A percentile compares a stretch with the other conserved stretches of the same genome.
These are phyloP conservation scores for Aspergillus haitiensis DNA, from an alignment of 495 filamentous ascomycete genomes.

Conservation along the genomic window DNA sequence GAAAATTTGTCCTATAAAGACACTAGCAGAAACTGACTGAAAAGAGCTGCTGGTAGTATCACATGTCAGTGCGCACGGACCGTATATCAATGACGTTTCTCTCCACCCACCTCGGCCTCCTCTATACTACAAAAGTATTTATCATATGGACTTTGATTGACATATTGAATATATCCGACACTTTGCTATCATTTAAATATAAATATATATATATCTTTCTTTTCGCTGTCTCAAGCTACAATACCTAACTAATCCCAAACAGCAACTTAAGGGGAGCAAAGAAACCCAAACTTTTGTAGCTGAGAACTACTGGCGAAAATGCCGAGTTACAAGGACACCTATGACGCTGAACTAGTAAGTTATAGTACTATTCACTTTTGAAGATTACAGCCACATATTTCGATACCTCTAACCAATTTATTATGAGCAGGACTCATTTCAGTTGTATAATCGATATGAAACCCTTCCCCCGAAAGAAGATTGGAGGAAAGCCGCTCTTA, in stretches of 20 bases:
- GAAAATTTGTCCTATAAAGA: too few species aligned
- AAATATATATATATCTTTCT: too few species aligned
- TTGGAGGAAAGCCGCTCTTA: constrained; percentile 40
- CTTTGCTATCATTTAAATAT: too few species aligned
- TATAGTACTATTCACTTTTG: not conserved
- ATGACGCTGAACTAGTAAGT: not conserved
- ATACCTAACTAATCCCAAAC: too few species aligned
- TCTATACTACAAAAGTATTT: not conserved
- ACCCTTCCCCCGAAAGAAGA: constrained; percentile 33
- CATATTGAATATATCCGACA: too few species aligned
- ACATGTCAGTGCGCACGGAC: constrained; percentile 2
- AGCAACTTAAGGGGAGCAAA: not conserved
- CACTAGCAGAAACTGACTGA: too few species aligned
- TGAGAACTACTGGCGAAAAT: not conserved
- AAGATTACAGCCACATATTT: not conserved
- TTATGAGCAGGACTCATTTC: constrained; percentile 45
- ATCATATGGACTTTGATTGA: not conserved
- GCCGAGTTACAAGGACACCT: not conserved
- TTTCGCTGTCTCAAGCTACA: too few species aligned
- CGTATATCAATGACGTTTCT: not conserved
- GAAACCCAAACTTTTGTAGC: not conserved
- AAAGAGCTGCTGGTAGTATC: not conserved
- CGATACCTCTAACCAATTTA: too few species aligned
- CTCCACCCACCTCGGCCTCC: not conserved
- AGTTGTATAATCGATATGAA: constrained; percentile 51